Base-by-base conservation (phyloP, 2,329 filamentous ascomycete species). In the Myrmaecium sp. region DNA sequence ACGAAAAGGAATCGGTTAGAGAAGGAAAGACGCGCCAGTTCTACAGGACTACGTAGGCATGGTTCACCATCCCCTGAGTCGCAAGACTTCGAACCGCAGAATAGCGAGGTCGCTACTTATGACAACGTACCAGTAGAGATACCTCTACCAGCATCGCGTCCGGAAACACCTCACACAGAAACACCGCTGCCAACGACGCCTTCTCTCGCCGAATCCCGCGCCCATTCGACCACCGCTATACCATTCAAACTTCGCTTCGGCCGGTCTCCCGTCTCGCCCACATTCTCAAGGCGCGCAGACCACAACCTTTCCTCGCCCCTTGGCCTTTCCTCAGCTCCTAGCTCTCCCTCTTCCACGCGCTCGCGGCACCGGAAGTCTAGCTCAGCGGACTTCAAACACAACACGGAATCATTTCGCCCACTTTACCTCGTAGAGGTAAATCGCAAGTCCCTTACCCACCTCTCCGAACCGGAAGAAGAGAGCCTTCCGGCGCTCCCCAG, bases 351-450 rank as follows among this genome's bases (percentile, higher is more conserved):
- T 45, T 10, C 25, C n/a, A n/a, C 41, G 17, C 37, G 44, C n/a
- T 43, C 46, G 8, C 53, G 58, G 17, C 57, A 61, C 33, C 47
- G 49, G 23, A 58, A 63, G 18, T 51, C 57, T 1, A 54, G 51
- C 27, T 68, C 64, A 1, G 53, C 55, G 4, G 62, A 69, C 33
- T 67, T 67, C 42, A 59, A 54, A 32, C 6, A 13, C 22, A 67
- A 54, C 35, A 64, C 62, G 11, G 66, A 66, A 29, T 81, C 89
- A 43, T 74, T 84, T 41, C 74, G 78, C 37, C 84, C 84, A 0
- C 56, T 94, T 6, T 86, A 79, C 50, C 70, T 93, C 13, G 69
- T 92, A 5, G 79, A 91, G 47, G 71, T 61, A 16, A 67, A 49
- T 23, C 37, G 46, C 13, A 50, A 51, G 29, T 36, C 42, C 12